A percentile compares a stretch with the other conserved stretches of the same genome.
phyloP scores from a whole-genome alignment of 108 stramenopile species.

The Parmales sp. region DNA sequence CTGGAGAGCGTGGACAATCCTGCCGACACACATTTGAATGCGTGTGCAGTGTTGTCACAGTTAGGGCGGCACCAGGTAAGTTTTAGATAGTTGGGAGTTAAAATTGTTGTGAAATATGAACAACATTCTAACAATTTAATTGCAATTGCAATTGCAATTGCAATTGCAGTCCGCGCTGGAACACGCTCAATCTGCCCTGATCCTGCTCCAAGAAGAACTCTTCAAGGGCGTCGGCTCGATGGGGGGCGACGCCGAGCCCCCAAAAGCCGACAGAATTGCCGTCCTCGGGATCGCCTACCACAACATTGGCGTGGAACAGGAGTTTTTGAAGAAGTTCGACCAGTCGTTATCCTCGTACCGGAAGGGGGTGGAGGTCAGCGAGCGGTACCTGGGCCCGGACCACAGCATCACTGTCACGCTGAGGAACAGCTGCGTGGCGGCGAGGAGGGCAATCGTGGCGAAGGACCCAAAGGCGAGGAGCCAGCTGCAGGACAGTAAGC shows the following conservation, averaged over 20 bases:
- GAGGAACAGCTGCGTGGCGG: conserved; percentile 38
- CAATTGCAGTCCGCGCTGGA: conserved; percentile 39
- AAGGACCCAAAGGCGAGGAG: conserved; percentile 19
- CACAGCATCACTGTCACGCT: conserved; percentile 44
- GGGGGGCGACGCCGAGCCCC: not conserved
- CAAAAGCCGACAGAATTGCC: conserved; percentile 25
- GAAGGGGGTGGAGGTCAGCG: conserved; percentile 46
- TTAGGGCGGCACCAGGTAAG: conserved; percentile 19
- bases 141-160: too few relatives aligned
- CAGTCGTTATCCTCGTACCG: conserved; percentile 38
- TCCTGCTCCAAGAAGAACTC: conserved; percentile 42
- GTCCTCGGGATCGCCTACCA: conserved; percentile 52
- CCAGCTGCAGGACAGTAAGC: not conserved
- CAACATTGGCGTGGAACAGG: conserved; percentile 58
- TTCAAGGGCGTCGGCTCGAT: conserved; percentile 14
- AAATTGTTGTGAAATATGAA: too few relatives aligned
- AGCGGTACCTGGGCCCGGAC: conserved; percentile 36
- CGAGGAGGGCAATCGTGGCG: conserved; percentile 27
- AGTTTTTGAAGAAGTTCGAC: conserved; percentile 46
- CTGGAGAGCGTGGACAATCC: conserved; percentile 40
- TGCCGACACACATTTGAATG: conserved; percentile 55
- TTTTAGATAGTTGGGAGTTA: too few relatives aligned
- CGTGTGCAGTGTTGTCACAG: conserved; percentile 51
- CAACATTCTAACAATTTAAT: too few relatives aligned
- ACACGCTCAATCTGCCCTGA: conserved; percentile 47